Evolutionary conservation across 805 yeast species (phyloP).

Genomic region (Tetrapisispora namnaoensis): DNA sequence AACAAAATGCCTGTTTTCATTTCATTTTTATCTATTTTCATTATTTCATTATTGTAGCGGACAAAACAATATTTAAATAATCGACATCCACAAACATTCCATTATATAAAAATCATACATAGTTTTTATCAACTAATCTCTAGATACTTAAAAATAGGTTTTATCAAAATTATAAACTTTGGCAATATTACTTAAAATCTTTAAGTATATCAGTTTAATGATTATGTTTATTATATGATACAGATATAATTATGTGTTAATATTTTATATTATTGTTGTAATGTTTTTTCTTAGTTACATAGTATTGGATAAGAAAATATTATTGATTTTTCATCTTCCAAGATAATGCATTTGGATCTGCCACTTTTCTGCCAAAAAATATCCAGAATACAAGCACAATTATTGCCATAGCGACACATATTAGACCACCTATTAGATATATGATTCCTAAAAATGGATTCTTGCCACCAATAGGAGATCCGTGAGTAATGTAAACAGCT

Average conservation of each 20-base stretch:
- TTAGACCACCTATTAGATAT: conserved; percentile 68
- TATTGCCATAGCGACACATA: conserved; percentile 51
- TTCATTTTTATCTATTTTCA: background rate
- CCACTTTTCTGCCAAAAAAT: conserved; percentile 59
- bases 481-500: conserved; percentile 55
- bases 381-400: conserved; percentile 44
- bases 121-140: background rate
- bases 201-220: background rate
- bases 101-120: background rate
- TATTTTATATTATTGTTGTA: background rate
- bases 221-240: background rate
- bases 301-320: background rate
- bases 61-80: background rate
- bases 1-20: background rate
- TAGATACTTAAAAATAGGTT: background rate
- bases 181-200: background rate
- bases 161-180: no score
- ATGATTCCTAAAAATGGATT: conserved; percentile 61
- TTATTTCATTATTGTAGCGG: background rate
- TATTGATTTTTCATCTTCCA: conserved; percentile 43
- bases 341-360: conserved; percentile 58
- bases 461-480: conserved; percentile 69
- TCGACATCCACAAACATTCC: background rate
- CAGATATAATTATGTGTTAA: no score
- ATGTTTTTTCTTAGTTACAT: background rate